Percentiles rank a stretch among this genome's conserved stretches.
Conservation (phyloP, 768 basidiomycete species). For the Hebeloma cylindrosporum region DNA sequence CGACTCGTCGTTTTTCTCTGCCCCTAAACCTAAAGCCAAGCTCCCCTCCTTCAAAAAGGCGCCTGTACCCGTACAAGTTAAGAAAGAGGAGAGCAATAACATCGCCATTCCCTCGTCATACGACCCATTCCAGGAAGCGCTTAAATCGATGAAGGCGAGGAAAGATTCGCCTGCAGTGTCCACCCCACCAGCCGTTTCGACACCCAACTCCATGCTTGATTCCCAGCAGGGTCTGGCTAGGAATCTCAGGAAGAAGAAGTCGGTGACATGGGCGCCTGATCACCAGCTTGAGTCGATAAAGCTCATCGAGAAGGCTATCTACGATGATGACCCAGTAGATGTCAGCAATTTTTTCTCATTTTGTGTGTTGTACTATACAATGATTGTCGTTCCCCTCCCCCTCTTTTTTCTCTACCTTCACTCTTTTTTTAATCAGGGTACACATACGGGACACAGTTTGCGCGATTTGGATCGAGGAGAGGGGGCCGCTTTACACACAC, state of each 20-base stretch:
- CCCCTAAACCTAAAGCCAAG: constrained; percentile 80
- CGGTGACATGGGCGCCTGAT: constrained; percentile 78
- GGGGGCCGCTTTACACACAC: constrained; percentile 80
- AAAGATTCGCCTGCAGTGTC: constrained; percentile 61
- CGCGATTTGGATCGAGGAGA: constrained; percentile 88
- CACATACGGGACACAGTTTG: constrained; percentile 66
- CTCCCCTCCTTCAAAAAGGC: constrained; percentile 87
- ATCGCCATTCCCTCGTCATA: constrained; percentile 74
- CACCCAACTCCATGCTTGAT: constrained; percentile 31
- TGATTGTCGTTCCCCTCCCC: constrained; percentile 42
- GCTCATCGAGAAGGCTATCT: constrained; percentile 82
- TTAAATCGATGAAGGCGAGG: constrained; percentile 67
- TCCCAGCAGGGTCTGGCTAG: constrained; percentile 34
- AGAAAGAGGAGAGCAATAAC: constrained; percentile 55
- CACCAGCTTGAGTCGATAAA: constrained; percentile 71
- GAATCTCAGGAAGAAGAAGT: constrained; percentile 68
- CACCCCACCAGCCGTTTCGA: constrained; percentile 48
- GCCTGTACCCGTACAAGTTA: constrained; percentile 29
- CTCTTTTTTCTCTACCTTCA: constrained; percentile 31
- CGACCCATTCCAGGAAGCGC: constrained; percentile 81
- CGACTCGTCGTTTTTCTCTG: constrained; percentile 87
- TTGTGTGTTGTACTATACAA: constrained; percentile 46
- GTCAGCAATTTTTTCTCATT: constrained; percentile 61
- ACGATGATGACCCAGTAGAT: constrained; percentile 86
- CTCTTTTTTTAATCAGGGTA: constrained; percentile 57